These are phyloP conservation scores for Podila clonocystis DNA, from an alignment of 192 early-diverging fungal genomes.

Conservation along the genomic window DNA sequence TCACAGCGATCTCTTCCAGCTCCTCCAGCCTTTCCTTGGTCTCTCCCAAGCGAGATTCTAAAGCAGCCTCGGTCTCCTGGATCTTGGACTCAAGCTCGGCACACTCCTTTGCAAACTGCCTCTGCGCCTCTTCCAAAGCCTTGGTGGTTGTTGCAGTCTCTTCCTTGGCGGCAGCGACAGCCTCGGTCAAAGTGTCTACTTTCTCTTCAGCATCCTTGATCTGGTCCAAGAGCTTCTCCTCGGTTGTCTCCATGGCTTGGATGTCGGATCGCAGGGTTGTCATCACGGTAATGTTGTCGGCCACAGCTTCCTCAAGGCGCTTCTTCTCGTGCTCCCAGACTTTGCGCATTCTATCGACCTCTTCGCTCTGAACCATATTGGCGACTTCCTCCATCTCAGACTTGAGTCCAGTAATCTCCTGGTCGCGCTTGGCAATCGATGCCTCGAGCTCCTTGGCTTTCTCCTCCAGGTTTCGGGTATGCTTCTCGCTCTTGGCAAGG, in stretches of 20 bases:
- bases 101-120: slow-evolving; percentile 14
- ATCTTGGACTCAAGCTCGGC: slow-evolving; percentile 16
- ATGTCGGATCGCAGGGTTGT: slow-evolving; percentile 52
- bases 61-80: slow-evolving; percentile 5
- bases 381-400: slow-evolving; percentile 60
- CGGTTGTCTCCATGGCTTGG: slow-evolving; percentile 51
- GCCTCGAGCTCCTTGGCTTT: slow-evolving; percentile 27
- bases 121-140: slow-evolving; percentile 4
- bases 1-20: slow-evolving; percentile 31
- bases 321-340: slow-evolving; percentile 63
- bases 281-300: slow-evolving; percentile 50
- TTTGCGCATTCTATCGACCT: slow-evolving; percentile 60
- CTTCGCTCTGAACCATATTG: slow-evolving; percentile 55
- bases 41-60: slow-evolving; percentile 26
- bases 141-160: slow-evolving; percentile 8
- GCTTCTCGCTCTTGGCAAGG: slow-evolving; percentile 40
- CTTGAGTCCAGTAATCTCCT: slow-evolving; percentile 56
- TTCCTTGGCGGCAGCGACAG: slow-evolving; percentile 14
- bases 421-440: slow-evolving; percentile 40
- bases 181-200: slow-evolving; percentile 4
- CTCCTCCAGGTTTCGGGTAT: slow-evolving; percentile 6
- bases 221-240: slow-evolving; percentile 25
- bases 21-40: slow-evolving; percentile 38
- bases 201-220: slow-evolving; percentile 27
- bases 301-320: slow-evolving; percentile 50